Evolutionary conservation across 225 moss, liverwort and hornwort species (phyloP).

Genomic region (Climacium dendroides): DNA sequence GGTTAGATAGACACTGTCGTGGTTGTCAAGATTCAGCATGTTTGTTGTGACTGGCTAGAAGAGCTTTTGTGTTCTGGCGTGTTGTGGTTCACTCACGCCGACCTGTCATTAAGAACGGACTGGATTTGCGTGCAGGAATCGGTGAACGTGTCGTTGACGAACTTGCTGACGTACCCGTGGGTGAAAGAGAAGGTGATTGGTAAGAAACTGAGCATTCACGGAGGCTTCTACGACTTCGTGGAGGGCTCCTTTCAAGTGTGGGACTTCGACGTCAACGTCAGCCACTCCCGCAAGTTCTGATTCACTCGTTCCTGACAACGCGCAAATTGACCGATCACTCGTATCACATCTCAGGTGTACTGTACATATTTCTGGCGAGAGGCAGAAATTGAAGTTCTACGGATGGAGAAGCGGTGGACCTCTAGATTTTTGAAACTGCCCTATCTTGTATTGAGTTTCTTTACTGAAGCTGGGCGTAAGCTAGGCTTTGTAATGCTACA

Average conservation of each 20-base stretch:
- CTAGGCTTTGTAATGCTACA: neutral
- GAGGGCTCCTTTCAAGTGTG: constrained; percentile 35
- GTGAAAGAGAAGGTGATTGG: constrained; percentile 39
- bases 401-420: neutral
- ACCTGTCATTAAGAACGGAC: neutral
- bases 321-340: neutral
- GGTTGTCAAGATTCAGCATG: neutral
- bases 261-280: constrained; percentile 15
- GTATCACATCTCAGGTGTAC: neutral
- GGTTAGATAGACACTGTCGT: neutral
- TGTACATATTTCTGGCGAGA: neutral
- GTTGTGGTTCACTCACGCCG: neutral
- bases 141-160: constrained; percentile 56
- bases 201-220: constrained; percentile 46
- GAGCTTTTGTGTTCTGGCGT: neutral
- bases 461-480: neutral
- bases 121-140: constrained; percentile 34
- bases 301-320: neutral
- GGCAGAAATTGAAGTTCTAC: neutral
- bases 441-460: neutral
- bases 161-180: constrained; percentile 59
- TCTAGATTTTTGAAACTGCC: neutral
- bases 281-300: constrained; percentile 24
- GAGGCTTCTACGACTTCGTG: constrained; percentile 63
- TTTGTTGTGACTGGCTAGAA: neutral